Conservation (phyloP, 2,329 filamentous ascomycete genomes). For the Elsinoe ampelina region DNA sequence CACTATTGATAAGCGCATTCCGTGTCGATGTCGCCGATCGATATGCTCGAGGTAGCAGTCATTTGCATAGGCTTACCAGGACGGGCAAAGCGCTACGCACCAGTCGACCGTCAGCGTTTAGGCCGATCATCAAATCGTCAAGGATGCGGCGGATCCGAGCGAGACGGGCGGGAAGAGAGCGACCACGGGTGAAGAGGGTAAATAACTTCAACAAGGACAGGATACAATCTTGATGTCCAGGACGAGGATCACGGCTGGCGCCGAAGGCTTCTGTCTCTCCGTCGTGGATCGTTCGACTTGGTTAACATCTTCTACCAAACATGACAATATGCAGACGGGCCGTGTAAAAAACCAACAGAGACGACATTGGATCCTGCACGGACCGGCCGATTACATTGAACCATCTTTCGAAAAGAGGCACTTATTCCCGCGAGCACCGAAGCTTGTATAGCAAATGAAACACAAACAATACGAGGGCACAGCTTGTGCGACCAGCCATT, state of each 20-base stretch:
- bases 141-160: not conserved
- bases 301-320: not conserved
- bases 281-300: conserved; percentile 2
- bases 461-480: not conserved
- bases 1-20: not conserved
- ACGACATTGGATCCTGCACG: not conserved
- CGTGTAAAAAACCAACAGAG: not conserved
- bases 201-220: not conserved
- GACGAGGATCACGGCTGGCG: not conserved
- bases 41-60: not conserved
- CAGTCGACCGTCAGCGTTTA: not conserved
- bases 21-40: not conserved
- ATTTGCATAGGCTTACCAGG: not conserved
- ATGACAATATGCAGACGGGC: no score
- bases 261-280: not conserved
- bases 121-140: not conserved
- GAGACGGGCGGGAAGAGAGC: not conserved
- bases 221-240: not conserved
- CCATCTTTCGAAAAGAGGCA: not conserved
- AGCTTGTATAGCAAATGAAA: not conserved
- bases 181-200: not conserved
- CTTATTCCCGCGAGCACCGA: not conserved
- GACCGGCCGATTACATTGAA: not conserved
- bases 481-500: not conserved
- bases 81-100: not conserved